Base-by-base conservation (phyloP, 2,329 filamentous ascomycete genomes). In the Nemania sp. region DNA sequence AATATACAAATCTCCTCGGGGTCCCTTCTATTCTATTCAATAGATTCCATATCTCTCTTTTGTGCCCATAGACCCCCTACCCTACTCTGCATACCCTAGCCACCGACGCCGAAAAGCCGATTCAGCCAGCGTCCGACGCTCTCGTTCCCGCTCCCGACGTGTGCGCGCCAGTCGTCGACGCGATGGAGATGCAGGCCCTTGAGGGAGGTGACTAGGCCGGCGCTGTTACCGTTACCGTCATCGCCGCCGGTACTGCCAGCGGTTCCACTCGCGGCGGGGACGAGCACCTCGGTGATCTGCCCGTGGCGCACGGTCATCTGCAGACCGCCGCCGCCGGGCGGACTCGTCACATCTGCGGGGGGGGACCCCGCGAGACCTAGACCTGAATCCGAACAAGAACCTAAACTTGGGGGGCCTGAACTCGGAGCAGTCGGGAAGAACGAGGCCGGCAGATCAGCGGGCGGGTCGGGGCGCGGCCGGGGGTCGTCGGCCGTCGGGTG, bases 401-500 rank as follows among this genome's bases (percentile, higher is more conserved):
- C n/a, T n/a, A n/a, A n/a, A n/a, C 9, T 34, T 3, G 25, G 18
- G 1, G 54, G 25, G 17, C 35, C 20, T 4, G n/a, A 32, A 6
- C 40, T 69, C 2, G 73, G 75, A 37, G 77, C 68, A 1, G 70
- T 50, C 1, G 73, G 67, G 10, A 65, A 69, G 59, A 80, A 76
- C 43, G 76, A 76, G 29, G 74, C 61, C 4, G 79, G 79, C 2
- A 89, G 75, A 12, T 76, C 71, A 1, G 84, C 15, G 13, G 64
- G 59, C 17, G 59, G 35, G 18, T 61, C 68, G 1, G 85, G 84
- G 40, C 86, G 78, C 60, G 81, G 75, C 57, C 87, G 77, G 57
- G 84, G 78, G 75, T 90, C 80, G 43, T 86, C 79, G 64, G 86
- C 79, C 63, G 81, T 82, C 39, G 88, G 76, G 73, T 83, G 78